phyloP scores from a whole-genome alignment of 148 eudicot genomes.

The Rhododendron simsii region DNA sequence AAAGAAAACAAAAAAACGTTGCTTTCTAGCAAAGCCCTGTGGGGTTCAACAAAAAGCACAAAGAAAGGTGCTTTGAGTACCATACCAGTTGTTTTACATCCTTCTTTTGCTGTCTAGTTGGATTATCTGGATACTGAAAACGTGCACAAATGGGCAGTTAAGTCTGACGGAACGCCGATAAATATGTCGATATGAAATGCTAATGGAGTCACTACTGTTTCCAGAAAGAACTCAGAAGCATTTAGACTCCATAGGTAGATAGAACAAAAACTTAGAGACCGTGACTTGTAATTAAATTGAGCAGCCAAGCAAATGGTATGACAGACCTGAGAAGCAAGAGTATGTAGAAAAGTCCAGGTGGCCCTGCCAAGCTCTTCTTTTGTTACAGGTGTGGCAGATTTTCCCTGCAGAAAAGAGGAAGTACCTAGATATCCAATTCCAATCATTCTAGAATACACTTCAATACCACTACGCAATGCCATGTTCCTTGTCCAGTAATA shows the following conservation, averaged over 20 bases:
- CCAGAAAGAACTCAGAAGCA: not conserved
- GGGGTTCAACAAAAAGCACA: not conserved
- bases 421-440: not conserved
- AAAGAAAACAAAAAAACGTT: not conserved
- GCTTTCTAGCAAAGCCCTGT: not conserved
- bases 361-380: conserved; percentile 92
- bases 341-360: conserved; percentile 95
- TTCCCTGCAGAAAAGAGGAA: conserved; percentile 37
- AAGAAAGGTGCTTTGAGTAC: not conserved
- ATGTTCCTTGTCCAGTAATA: not conserved
- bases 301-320: conserved; percentile 7
- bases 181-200: not conserved
- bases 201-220: not conserved
- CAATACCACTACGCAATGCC: not conserved
- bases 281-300: not conserved
- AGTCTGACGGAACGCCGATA: not conserved
- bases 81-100: conserved; percentile 93
- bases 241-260: not conserved
- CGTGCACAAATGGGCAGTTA: not conserved
- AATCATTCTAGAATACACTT: not conserved
- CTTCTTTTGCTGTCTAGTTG: conserved; percentile 91
- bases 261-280: not conserved
- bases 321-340: conserved; percentile 89
- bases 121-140: conserved; percentile 82
- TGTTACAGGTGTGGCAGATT: conserved; percentile 49